Conservation (phyloP, 1,284 basidiomycete genomes). For the Trichosporon sp. region DNA sequence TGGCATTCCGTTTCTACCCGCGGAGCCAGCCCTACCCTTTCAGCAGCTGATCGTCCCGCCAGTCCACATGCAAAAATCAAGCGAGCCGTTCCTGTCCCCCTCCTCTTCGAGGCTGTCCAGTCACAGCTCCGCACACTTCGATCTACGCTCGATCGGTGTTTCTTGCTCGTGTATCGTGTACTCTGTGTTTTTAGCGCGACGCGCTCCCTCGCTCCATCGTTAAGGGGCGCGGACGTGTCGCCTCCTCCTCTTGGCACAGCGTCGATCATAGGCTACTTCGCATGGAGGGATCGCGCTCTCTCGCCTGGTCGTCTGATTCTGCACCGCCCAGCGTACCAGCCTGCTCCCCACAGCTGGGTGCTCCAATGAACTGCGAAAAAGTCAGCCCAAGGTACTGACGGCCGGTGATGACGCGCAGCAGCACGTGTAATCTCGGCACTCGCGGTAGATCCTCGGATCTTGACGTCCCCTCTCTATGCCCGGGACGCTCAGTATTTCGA, state of each 20-base stretch:
- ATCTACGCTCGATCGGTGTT: not conserved
- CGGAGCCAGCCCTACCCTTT: not conserved
- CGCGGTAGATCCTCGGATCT: slow-evolving; percentile 1
- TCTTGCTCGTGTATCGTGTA: not conserved
- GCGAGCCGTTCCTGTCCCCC: not conserved
- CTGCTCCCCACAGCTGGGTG: no score
- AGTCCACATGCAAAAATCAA: not conserved
- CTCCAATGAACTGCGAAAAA: no score
- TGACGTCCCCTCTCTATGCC: not conserved
- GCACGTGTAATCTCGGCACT: not conserved
- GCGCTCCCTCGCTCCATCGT: no score
- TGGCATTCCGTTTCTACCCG: slow-evolving; percentile 12
- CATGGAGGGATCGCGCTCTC: no score
- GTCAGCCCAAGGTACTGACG: no score
- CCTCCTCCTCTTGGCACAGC: not conserved
- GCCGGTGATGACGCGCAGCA: not conserved
- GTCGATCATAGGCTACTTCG: no score
- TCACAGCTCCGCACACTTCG: not conserved
- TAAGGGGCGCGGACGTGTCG: not conserved
- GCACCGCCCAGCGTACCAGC: no score
- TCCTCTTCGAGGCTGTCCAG: not conserved
- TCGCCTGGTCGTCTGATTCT: no score
- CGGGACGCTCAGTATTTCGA: not conserved
- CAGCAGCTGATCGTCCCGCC: not conserved
- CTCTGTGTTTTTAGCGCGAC: not conserved